phyloP scores from a whole-genome alignment of 306 rosid species.

The Citrullus colocynthis region DNA sequence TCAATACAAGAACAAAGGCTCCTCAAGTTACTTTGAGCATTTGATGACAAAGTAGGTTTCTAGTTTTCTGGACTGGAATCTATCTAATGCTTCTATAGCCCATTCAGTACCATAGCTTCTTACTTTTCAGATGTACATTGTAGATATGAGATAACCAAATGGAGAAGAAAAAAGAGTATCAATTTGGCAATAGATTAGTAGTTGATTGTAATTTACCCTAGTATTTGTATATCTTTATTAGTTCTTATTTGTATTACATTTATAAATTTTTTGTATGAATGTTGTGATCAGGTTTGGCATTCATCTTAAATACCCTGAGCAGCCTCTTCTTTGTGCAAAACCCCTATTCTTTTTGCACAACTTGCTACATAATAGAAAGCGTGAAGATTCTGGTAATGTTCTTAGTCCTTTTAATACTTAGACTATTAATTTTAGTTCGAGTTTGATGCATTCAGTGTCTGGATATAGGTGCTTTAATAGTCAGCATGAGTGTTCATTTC shows the following conservation, averaged over 20 bases:
- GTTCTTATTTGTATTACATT: neutral
- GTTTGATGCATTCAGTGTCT: neutral
- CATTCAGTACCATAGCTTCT: neutral
- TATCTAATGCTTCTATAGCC: neutral
- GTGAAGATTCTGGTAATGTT: slow-evolving; percentile 45
- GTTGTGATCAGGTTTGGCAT: slow-evolving; percentile 53
- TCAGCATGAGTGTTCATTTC: neutral
- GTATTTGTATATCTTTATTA: neutral
- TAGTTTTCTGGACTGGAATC: neutral
- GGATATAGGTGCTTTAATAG: neutral
- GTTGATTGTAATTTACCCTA: neutral
- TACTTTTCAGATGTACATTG: neutral
- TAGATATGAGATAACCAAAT: neutral
- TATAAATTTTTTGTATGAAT: slow-evolving; percentile 5
- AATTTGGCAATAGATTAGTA: neutral
- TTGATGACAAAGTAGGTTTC: slow-evolving; percentile 36
- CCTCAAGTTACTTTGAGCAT: slow-evolving; percentile 39
- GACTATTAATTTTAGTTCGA: neutral
- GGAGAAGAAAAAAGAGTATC: neutral
- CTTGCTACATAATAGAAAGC: slow-evolving; percentile 64
- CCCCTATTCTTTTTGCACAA: slow-evolving; percentile 60
- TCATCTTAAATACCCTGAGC: slow-evolving; percentile 56
- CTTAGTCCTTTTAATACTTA: neutral
- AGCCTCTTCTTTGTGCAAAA: slow-evolving; percentile 68
- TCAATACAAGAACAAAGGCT: slow-evolving; percentile 26